Evolutionary conservation across 2,329 filamentous ascomycete genomes (phyloP), one percentile per base, ranked within the genome.

Genomic region (Trichoderma hamatum): DNA sequence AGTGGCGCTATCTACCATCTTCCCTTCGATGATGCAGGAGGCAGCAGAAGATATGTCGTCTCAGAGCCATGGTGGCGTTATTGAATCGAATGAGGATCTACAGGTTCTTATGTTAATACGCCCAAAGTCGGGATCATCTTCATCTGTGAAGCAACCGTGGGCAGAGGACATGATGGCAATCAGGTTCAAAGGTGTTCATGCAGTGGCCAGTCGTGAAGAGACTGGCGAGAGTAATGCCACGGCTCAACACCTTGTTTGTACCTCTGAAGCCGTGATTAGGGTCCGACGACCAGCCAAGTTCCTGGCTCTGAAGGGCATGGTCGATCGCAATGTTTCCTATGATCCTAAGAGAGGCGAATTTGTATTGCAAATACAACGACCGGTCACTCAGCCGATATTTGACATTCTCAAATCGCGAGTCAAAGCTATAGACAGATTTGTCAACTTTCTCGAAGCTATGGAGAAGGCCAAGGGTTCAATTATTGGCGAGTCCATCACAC

Each of bases 361-460:
- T 76, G 84, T 84, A 19, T 81, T 93, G 65, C 83, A 85, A 9
- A 80, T 93, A 46, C 83, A 85, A 11, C 85, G 87, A 0, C 80
- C 82, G 2, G 85, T 90, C 56, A 89, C 89, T 24, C 80, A 83
- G 55, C 82, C 88, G 0, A 83, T 90, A 16, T 78, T 93, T 4
- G 82, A 85, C 4, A 80, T 83, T n/a, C 82, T 94, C 24, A 82
- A 84, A 71, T 82, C 84, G 62, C 85, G 89, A 32, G 82, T 94
- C 56, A 85, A 88, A 72, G 86, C 89, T 14, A 86, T 96, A 69
- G 88, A 92, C 74, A 87, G 90, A 24, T 84, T 96, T 32, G 89
- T 93, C 49, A 85, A 86, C 54, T 92, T 92, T 74, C 83, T 93
- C 30, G 85, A 89, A 55, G 88, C 90, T 1, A 86, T 94, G 71